Base-by-base conservation (phyloP, 2,329 filamentous ascomycete genomes). In the Botryotinia globosa region DNA sequence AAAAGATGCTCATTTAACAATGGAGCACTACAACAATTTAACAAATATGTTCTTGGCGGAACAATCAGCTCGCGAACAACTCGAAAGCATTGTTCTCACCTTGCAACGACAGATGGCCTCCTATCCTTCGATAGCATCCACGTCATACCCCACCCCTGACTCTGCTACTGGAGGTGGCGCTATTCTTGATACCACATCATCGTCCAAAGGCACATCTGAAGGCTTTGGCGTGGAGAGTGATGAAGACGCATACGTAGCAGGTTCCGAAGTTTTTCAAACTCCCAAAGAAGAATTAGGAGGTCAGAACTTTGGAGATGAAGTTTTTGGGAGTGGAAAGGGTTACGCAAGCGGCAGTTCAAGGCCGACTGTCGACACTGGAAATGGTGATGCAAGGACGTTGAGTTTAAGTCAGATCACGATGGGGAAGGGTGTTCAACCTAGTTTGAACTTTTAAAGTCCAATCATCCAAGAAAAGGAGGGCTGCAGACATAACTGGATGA, bases 361-460 rank as follows among this genome's bases (percentile, higher is more conserved):
- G 29, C 29, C n/a, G 48, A 59, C n/a, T 25, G 45, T 32, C 69
- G 86, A 87, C 74, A 88, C 84, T 79, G 88, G 89, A 68, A 86
- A 87, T 74, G 88, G 83, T 79, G 88, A 89, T 1, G 88, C 88
- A 34, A 87, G 88, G 75, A 91, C 89, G 61, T 84, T 93, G 78
- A 92, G 88, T 42, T 83, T 91, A 18, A 88, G 88, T 74, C 87
- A 89, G 78, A 80, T 90, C 76, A 90, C 88, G 1, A 81, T 87
- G 37, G 63, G 63, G 22, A 72, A 37, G 76, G 74, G 74, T 8
- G 54, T 72, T 32, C 75, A 75, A 59, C 74, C 69, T 62, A 73
- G 72, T 68, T 54, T 77, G 72, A 77, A 75, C 59, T 75, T 76
- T 65, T 75, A 44, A 51, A 54, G 29, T 56, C n/a, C 5, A 12